Percentiles rank a stretch among this genome's conserved stretches.
phyloP scores from a whole-genome alignment of 495 filamentous ascomycete genomes.

The Trichodelitschia bisporula region DNA sequence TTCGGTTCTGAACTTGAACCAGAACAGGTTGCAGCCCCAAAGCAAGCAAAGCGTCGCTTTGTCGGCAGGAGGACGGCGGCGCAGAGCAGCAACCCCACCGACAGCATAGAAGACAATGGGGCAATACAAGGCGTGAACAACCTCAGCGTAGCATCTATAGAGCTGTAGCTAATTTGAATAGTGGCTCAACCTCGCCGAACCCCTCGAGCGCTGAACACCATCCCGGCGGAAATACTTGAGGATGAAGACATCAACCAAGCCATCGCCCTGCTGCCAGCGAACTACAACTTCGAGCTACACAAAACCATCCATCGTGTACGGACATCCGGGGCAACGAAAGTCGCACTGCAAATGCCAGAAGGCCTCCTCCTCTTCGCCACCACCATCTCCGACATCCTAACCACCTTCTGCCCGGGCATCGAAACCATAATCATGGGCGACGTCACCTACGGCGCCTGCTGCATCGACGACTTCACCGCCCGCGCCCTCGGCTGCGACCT shows the following conservation, averaged over 20 bases:
- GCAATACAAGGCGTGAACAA: background rate
- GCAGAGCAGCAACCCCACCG: conserved; percentile 1
- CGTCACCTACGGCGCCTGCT: conserved; percentile 96
- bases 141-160: conserved; percentile 2
- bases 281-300: conserved; percentile 96
- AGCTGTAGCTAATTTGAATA: conserved; percentile 3
- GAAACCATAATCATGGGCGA: conserved; percentile 97
- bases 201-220: conserved; percentile 61
- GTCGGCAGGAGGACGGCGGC: background rate
- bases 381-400: conserved; percentile 92
- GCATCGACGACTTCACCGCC: conserved; percentile 95
- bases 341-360: conserved; percentile 91
- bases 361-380: conserved; percentile 89
- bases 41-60: background rate
- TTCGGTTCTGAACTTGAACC: background rate
- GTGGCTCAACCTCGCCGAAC: conserved; percentile 32
- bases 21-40: background rate
- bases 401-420: conserved; percentile 72
- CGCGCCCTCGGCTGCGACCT: conserved; percentile 85
- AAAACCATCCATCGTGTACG: conserved; percentile 94
- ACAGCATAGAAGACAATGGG: background rate
- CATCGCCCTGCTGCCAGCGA: conserved; percentile 62
- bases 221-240: conserved; percentile 65
- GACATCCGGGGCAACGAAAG: conserved; percentile 42
- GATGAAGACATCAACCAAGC: conserved; percentile 77